Percentiles rank a stretch among this genome's conserved stretches.
These are phyloP conservation scores for Mrakia gelida DNA, from an alignment of 768 basidiomycete genomes.

Conservation along the genomic window DNA sequence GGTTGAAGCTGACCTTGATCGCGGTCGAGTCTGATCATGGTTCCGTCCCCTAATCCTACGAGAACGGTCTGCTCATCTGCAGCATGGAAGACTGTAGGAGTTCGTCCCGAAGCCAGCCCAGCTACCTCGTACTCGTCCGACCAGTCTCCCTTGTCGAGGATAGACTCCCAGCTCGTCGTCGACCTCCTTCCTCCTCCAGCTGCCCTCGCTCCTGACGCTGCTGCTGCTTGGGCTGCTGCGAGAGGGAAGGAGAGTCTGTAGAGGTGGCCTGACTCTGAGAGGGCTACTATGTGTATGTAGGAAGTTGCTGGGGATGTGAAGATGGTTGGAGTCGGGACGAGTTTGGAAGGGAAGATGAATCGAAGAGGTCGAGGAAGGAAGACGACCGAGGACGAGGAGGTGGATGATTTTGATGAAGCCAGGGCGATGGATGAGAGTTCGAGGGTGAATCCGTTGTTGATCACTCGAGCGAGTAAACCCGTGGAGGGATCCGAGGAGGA, in stretches of 20 bases:
- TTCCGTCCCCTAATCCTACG: conserved; percentile 34
- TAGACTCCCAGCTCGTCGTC: conserved; percentile 2
- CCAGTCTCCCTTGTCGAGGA: conserved; percentile 47
- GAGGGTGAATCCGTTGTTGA: conserved; percentile 67
- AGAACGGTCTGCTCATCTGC: conserved; percentile 36
- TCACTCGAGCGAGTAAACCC: conserved; percentile 61
- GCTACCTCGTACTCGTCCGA: conserved; percentile 65
- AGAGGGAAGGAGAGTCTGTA: conserved; percentile 65
- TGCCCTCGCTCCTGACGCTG: neutral
- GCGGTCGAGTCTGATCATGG: conserved; percentile 33
- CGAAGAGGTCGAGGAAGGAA: conserved; percentile 63
- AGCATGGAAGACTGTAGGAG: conserved; percentile 44
- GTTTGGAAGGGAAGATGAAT: conserved; percentile 66
- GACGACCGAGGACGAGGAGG: conserved; percentile 42
- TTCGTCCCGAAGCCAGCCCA: conserved; percentile 48
- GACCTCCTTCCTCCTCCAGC: conserved; percentile 1
- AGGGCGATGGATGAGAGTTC: conserved; percentile 64
- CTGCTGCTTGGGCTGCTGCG: neutral
- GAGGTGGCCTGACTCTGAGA: conserved; percentile 65
- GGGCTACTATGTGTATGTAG: conserved; percentile 62
- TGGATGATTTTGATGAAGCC: neutral
- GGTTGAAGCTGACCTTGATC: conserved; percentile 21
- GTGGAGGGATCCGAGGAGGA: neutral
- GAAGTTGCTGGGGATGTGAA: conserved; percentile 48
- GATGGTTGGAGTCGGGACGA: conserved; percentile 63